Base-by-base conservation (phyloP, 2,329 filamentous ascomycete genomes). In the Neonectria hederae region DNA sequence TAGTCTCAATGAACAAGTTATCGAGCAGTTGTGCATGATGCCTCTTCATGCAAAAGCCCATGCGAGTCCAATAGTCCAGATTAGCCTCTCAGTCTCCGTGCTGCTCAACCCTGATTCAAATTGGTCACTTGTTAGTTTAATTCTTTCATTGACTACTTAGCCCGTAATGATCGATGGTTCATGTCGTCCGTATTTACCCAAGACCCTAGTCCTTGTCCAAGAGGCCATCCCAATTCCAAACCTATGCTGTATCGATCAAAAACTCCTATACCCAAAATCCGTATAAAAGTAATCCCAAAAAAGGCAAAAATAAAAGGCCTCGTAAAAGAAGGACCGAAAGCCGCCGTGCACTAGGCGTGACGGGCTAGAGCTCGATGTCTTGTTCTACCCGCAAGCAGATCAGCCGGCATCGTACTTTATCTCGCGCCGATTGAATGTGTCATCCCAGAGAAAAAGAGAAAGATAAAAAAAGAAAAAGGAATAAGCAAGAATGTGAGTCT, bases 391-490 rank as follows among this genome's bases (percentile, higher is more conserved):
- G 62, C 67, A 74, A 69, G 64, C 61, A 42, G 48, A 43, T 65
- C 57, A 71, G 72, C 60, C 70, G 65, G 61, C 69, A 63, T 68
- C 67, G 67, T 66, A 63, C 63, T 67, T 65, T 69, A 66, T 66
- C 62, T 54, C 72, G 72, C 73, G 73, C 73, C 73, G 59, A 60
- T 66, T 68, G 65, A 69, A 75, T 67, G 66, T 66, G 60, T 38
- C 62, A 66, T 62, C 56, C 65, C 56, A 54, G 53, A 57, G 17
- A 28, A 45, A 35, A 42, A 48, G 54, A 21, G 40, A n/a, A 60
- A 52, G 21, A 57, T 14, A n/a, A 58, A 54, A 54, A 62, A 46
- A 62, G 22, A 49, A 22, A 54, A 28, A 54, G 66, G 52, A 52
- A 62, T 46, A 56, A 45, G 51, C 43, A 21, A 63, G 30, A 71